Percentiles rank a stretch among this genome's conserved stretches.
phyloP scores from a whole-genome alignment of 352 stramenopile genomes.

The Pythium brachiatum region DNA sequence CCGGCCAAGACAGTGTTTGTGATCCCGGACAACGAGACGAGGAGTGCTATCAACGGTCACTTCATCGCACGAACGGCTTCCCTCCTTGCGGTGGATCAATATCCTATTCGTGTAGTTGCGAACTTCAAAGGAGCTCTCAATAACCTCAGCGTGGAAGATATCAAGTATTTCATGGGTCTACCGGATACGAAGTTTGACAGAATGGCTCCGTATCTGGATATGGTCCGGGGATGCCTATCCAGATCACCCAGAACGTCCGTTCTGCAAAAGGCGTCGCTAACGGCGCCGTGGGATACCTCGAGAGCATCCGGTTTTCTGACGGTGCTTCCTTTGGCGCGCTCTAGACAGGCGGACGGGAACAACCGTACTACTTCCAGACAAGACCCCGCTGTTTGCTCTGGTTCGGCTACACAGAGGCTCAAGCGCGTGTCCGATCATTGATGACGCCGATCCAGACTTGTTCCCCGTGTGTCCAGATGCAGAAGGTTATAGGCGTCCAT shows the following conservation, averaged over 20 bases:
- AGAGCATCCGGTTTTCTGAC: constrained; percentile 9
- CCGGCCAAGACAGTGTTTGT: constrained; percentile 8
- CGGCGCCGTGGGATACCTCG: background rate
- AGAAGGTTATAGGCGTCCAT: background rate
- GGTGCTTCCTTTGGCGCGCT: background rate
- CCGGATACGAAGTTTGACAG: constrained; percentile 14
- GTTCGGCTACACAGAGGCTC: too few relatives aligned
- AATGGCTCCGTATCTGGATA: constrained; percentile 2
- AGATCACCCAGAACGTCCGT: background rate
- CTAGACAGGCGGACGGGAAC: background rate
- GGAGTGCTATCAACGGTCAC: constrained; percentile 5
- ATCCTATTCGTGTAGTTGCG: constrained; percentile 8
- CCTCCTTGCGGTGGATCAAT: background rate
- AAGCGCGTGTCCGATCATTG: too few relatives aligned
- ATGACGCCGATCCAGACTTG: constrained; percentile 1
- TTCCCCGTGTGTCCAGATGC: constrained; percentile 20
- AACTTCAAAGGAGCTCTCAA: constrained; percentile 20
- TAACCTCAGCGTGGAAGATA: constrained; percentile 1
- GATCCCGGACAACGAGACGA: constrained; percentile 9
- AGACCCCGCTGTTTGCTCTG: too few relatives aligned
- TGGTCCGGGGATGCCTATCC: background rate
- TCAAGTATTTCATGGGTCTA: constrained; percentile 3
- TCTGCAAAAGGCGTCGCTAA: background rate
- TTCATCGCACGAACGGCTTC: background rate
- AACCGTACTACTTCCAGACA: background rate